Base-by-base conservation (phyloP, 257 asterid genomes). In the Anisodus acutangulus region DNA sequence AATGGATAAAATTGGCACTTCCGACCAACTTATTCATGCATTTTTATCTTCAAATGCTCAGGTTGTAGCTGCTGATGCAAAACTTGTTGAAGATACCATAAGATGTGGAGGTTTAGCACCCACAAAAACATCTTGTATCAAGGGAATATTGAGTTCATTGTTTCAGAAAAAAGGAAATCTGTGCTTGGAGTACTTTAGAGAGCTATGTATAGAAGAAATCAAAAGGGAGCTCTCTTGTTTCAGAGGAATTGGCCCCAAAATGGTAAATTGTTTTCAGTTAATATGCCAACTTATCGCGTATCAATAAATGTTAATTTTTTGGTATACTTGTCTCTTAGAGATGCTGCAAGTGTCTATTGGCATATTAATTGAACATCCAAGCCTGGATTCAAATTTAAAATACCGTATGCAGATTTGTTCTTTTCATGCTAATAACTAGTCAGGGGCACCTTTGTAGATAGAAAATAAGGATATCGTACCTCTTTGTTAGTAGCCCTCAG, bases 41-140 rank as follows among this genome's bases (percentile, higher is more conserved):
- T 1, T 74, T 79, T 60, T 41, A 81, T 83, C 60, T 80, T 85
- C 82, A 41, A 83, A 83, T 87, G 84, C 88, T 19, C 71, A 95
- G 98, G 98, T 93, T 82, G 94, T 91, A 86, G 93, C 90, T 67
- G 97, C 97, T 39, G 93, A 94, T 84, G 69, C 91, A 9, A 90
- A 88, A 83, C 84, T 85, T 81, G 88, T 95, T 70, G 94, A 92
- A 91, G 94, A 92, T 89, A 94, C 95, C 31, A 95, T 95, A 87
- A 93, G 97, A 90, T 93, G 98, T 86, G 98, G 97, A 79, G 98
- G 98, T 82, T 89, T 94, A 81, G 98, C 98, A 26, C 94, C 97
- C 17, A 91, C 95, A 9, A 95, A 92, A 82, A 89, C 95, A 80
- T 79, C 94, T 58, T 94, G 98, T 86, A 92, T 93, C 74, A 94